phyloP scores from a whole-genome alignment of 495 filamentous ascomycete species.

The Chaetomium tenue region DNA sequence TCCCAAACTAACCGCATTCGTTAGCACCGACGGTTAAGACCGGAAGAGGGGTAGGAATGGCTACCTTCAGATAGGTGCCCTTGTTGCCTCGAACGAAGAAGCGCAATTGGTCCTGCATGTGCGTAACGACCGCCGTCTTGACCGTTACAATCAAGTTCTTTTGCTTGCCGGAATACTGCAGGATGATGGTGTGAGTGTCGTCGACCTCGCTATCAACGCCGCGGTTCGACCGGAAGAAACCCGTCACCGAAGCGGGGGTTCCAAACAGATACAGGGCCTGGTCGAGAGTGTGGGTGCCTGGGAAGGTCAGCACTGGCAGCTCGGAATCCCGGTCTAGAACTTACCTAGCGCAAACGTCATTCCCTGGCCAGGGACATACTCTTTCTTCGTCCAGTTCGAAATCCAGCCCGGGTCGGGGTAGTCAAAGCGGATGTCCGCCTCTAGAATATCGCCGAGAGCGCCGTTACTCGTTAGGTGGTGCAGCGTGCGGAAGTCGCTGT shows the following conservation, averaged over 20 bases:
- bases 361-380: slow-evolving; percentile 58
- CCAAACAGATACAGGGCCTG: slow-evolving; percentile 69
- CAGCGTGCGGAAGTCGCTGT: slow-evolving; percentile 70
- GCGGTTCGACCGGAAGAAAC: slow-evolving; percentile 60
- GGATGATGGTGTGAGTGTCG: slow-evolving; percentile 40
- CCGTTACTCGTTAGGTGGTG: slow-evolving; percentile 51
- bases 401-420: slow-evolving; percentile 43
- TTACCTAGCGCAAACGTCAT: slow-evolving; percentile 67
- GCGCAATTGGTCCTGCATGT: slow-evolving; percentile 62
- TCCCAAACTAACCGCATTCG: slow-evolving; percentile 45
- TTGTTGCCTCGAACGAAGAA: slow-evolving; percentile 68
- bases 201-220: slow-evolving; percentile 40
- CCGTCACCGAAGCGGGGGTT: slow-evolving; percentile 61
- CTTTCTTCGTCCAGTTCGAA: slow-evolving; percentile 55
- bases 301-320: background rate
- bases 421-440: slow-evolving; percentile 71
- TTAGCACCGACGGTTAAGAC: background rate
- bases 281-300: slow-evolving; percentile 62
- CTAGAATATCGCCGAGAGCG: slow-evolving; percentile 60
- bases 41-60: background rate
- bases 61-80: slow-evolving; percentile 63
- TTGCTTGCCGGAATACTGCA: slow-evolving; percentile 36
- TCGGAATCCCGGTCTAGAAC: background rate
- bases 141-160: slow-evolving; percentile 40
- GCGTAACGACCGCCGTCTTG: slow-evolving; percentile 59